phyloP scores from a whole-genome alignment of 768 basidiomycete species.

The Hortiboletus flavorubellus region DNA sequence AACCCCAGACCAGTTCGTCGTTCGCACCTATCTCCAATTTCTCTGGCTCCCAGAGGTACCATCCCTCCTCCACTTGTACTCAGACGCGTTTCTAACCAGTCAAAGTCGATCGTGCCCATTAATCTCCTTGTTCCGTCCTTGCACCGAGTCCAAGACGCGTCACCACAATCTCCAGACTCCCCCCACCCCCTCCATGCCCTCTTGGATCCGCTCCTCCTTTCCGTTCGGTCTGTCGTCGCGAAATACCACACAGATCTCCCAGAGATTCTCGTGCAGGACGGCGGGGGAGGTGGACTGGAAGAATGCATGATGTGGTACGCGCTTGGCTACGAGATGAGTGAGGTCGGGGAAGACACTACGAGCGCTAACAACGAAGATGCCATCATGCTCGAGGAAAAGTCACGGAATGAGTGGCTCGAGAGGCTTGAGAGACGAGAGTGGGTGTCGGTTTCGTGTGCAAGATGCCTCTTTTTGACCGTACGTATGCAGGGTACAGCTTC shows the following conservation, averaged over 20 bases:
- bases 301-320: conserved; percentile 79
- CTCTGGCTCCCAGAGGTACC: conserved; percentile 75
- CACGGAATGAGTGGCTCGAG: conserved; percentile 56
- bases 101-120: conserved; percentile 71
- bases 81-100: conserved; percentile 10
- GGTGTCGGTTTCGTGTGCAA: conserved; percentile 15
- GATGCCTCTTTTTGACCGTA: conserved; percentile 4
- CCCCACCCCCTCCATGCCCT: conserved; percentile 55
- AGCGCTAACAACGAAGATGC: conserved; percentile 18
- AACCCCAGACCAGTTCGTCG: conserved; percentile 53
- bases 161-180: conserved; percentile 28
- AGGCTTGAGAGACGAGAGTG: conserved; percentile 70
- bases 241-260: conserved; percentile 69
- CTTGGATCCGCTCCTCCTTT: conserved; percentile 62
- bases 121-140: conserved; percentile 53
- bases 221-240: conserved; percentile 46
- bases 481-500: conserved; percentile 61
- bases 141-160: conserved; percentile 42
- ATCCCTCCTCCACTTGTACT: background rate
- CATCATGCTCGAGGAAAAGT: conserved; percentile 44
- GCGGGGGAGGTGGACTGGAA: conserved; percentile 60
- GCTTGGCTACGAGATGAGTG: conserved; percentile 52
- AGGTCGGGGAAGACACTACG: conserved; percentile 27
- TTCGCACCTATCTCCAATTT: conserved; percentile 69
- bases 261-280: conserved; percentile 53